Evolutionary conservation across 208 protist genomes (phyloP).

Genomic region (Phytomonas francai): DNA sequence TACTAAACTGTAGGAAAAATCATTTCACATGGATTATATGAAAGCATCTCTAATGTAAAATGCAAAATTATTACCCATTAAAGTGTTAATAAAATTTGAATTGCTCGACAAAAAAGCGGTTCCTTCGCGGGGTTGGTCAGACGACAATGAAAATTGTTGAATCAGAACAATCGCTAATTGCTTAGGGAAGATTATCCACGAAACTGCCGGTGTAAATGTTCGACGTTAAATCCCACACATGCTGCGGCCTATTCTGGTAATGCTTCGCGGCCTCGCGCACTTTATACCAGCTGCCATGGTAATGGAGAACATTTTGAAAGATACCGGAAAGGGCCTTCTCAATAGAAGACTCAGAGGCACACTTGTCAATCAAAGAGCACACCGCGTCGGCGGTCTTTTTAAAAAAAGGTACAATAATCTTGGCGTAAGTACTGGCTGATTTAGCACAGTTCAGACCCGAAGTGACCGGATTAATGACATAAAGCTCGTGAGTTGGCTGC

Average conservation of each 20-base stretch:
- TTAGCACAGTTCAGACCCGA: slow-evolving; percentile 53
- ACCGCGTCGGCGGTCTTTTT: slow-evolving; percentile 26
- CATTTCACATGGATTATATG: too few species aligned
- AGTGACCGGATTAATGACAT: slow-evolving; percentile 63
- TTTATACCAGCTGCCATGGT: neutral
- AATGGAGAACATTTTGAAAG: neutral
- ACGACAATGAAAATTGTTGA: neutral
- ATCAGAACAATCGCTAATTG: neutral
- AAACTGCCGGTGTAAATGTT: slow-evolving; percentile 45
- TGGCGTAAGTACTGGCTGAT: slow-evolving; percentile 44
- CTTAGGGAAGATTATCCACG: slow-evolving; percentile 1
- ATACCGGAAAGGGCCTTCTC: neutral
- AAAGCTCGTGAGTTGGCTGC: slow-evolving; percentile 30
- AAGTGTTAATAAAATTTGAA: too few species aligned
- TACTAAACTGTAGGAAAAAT: too few species aligned
- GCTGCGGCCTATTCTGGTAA: slow-evolving; percentile 11
- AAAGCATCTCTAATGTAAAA: too few species aligned
- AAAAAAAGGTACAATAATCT: slow-evolving; percentile 44
- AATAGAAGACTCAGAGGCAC: neutral
- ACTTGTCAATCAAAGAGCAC: slow-evolving; percentile 23
- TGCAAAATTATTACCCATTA: too few species aligned
- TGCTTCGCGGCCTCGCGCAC: neutral
- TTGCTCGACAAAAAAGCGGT: too few species aligned
- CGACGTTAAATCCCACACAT: slow-evolving; percentile 48
- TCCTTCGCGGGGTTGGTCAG: neutral